These are phyloP conservation scores for Anthracocystis setariae DNA, from an alignment of 1,284 basidiomycete genomes.

Conservation along the genomic window DNA sequence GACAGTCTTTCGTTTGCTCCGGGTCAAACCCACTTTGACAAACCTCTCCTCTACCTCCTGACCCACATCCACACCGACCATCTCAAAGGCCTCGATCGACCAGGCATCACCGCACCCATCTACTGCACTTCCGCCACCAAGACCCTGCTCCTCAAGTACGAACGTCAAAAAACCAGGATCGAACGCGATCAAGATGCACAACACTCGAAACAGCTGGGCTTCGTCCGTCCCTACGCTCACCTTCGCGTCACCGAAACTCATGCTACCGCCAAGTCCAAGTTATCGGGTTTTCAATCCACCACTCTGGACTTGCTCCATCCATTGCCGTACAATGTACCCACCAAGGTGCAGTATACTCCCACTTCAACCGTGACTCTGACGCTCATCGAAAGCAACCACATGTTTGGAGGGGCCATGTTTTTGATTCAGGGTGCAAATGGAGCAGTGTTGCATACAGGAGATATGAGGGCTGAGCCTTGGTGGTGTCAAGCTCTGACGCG, in stretches of 20 bases:
- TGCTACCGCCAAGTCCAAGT: constrained; percentile 25
- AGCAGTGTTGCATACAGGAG: constrained; percentile 88
- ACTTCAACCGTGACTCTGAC: constrained; percentile 77
- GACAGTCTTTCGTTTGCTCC: constrained; percentile 25
- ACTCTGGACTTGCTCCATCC: constrained; percentile 45
- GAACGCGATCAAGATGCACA: constrained; percentile 31
- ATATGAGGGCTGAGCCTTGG: constrained; percentile 84
- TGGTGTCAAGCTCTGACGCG: constrained; percentile 77
- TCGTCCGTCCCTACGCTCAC: constrained; percentile 49
- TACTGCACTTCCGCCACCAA: constrained; percentile 58
- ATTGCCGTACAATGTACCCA: constrained; percentile 73
- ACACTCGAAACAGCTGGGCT: constrained; percentile 15
- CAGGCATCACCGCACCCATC: constrained; percentile 49
- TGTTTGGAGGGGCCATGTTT: constrained; percentile 92
- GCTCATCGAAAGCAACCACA: constrained; percentile 90
- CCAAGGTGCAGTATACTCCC: constrained; percentile 73
- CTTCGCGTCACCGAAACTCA: constrained; percentile 40
- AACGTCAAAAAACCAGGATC: constrained; percentile 45
- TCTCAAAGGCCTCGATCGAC: constrained; percentile 54
- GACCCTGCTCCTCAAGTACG: constrained; percentile 53
- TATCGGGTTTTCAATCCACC: constrained; percentile 21
- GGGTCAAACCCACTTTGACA: constrained; percentile 42
- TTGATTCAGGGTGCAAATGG: constrained; percentile 80
- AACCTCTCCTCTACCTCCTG: constrained; percentile 55
- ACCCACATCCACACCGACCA: constrained; percentile 66